Conservation (phyloP, 331 rosid genomes). For the Stylosanthes scabra region DNA sequence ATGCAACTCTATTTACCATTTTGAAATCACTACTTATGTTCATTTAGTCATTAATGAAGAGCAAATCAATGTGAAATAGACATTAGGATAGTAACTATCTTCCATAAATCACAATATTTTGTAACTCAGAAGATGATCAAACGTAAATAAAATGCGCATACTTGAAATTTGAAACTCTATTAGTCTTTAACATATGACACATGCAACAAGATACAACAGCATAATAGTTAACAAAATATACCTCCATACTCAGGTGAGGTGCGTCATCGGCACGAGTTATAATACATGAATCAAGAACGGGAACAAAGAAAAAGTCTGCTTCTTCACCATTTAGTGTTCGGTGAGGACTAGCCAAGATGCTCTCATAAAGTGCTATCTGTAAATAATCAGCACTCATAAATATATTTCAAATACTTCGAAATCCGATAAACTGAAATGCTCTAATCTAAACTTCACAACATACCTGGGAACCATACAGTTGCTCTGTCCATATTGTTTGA, state of each 20-base stretch:
- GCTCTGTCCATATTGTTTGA: slow-evolving; percentile 77
- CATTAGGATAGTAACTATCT: slow-evolving; percentile 2
- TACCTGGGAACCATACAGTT: slow-evolving; percentile 90
- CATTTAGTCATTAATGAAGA: neutral
- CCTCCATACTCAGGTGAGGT: slow-evolving; percentile 85
- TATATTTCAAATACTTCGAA: slow-evolving; percentile 16
- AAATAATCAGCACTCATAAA: slow-evolving; percentile 37
- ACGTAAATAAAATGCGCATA: slow-evolving; percentile 15
- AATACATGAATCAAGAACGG: slow-evolving; percentile 92
- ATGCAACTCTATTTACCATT: slow-evolving; percentile 8
- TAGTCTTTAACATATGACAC: slow-evolving; percentile 14
- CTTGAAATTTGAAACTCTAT: slow-evolving; percentile 19
- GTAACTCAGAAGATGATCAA: slow-evolving; percentile 19
- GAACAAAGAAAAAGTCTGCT: slow-evolving; percentile 94
- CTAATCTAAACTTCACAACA: slow-evolving; percentile 30
- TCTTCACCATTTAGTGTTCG: slow-evolving; percentile 91
- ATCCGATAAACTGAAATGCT: slow-evolving; percentile 12
- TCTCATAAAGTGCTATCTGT: slow-evolving; percentile 86
- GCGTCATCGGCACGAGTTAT: slow-evolving; percentile 92
- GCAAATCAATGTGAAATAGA: slow-evolving; percentile 28
- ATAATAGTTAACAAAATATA: slow-evolving; percentile 36
- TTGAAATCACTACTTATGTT: slow-evolving; percentile 16
- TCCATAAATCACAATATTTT: slow-evolving; percentile 13
- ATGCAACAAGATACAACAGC: neutral
- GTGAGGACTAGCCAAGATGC: slow-evolving; percentile 82